These are phyloP conservation scores for Dorcoceras hygrometricum DNA, from an alignment of 257 asterid genomes.

Conservation along the genomic window DNA sequence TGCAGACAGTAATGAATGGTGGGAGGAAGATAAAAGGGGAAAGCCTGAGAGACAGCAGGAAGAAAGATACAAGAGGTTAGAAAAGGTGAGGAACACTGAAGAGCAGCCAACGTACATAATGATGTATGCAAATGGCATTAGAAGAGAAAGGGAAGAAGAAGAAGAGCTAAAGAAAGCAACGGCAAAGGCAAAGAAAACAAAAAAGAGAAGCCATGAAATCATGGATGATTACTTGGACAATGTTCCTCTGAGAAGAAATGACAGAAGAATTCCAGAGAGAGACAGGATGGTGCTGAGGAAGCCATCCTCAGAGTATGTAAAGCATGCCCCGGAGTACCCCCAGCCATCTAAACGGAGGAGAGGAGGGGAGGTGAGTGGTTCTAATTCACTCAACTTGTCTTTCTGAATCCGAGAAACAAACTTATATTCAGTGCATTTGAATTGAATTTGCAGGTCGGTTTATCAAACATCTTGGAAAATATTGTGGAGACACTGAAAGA, in stretches of 20 bases:
- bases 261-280: slow-evolving; percentile 67
- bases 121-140: slow-evolving; percentile 65
- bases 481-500: slow-evolving; percentile 69
- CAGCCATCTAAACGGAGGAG: slow-evolving; percentile 83
- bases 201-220: slow-evolving; percentile 60
- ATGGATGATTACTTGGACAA: slow-evolving; percentile 70
- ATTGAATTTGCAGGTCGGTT: slow-evolving; percentile 58
- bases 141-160: slow-evolving; percentile 94
- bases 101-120: slow-evolving; percentile 63
- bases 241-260: slow-evolving; percentile 62
- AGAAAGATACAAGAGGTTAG: slow-evolving; percentile 55
- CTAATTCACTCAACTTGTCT: background rate
- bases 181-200: slow-evolving; percentile 73
- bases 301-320: slow-evolving; percentile 49
- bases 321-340: slow-evolving; percentile 44
- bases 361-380: slow-evolving; percentile 80
- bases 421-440: slow-evolving; percentile 14
- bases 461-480: slow-evolving; percentile 72
- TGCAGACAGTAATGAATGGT: slow-evolving; percentile 53
- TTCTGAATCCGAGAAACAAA: slow-evolving; percentile 15
- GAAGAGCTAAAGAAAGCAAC: slow-evolving; percentile 39
- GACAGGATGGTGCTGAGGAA: slow-evolving; percentile 60
- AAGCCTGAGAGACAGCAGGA: slow-evolving; percentile 48
- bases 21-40: slow-evolving; percentile 67
- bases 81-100: slow-evolving; percentile 51